Base-by-base conservation (phyloP, 1,284 basidiomycete species). In the Butyriboletus appendiculatus region DNA sequence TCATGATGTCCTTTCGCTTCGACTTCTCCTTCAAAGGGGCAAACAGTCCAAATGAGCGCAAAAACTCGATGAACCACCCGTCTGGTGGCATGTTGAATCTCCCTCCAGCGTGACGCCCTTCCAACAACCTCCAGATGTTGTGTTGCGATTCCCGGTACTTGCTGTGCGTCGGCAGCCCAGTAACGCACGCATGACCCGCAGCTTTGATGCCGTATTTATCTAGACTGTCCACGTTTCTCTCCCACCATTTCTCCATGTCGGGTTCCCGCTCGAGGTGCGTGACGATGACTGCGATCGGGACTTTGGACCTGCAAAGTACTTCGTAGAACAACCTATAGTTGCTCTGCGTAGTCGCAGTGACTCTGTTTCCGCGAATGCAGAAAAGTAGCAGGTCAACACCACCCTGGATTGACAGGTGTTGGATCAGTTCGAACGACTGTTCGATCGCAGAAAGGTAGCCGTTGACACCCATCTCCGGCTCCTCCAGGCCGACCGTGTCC, bases 401-500 rank as follows among this genome's bases (percentile, higher is more conserved):
- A 0, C 62, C 69, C n/a, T 45, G 45, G 6, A 10, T 41, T 0
- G 64, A 43, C 16, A 77, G 60, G 14, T 61, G 57, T 15, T 62
- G 56, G 52, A 79, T 63, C 15, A 79, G 69, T 0, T 57, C 52
- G 52, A 60, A 71, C n/a, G 76, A 68, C 48, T 72, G 60, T 24
- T 66, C 62, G 51, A 78, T 68, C 2, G 74, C 72, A 0, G 70
- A 48, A 46, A 69, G 45, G 58, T 63, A 56, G 55, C 64, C 45
- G 24, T 63, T 49, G 64, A 62, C 42, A 9, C 62, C 43, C 65
- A 67, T 37, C 46, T 65, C 64, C 1, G 72, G 69, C 35, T 76
- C 73, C 39, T 75, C 63, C 10, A 78, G 67, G 18, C 77, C 76
- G 5, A 69, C 70, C 2, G 75, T 76, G 46, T 76, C 76, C 68